Conservation (phyloP, 495 filamentous ascomycete genomes). For the Baudoinia panamericana region DNA sequence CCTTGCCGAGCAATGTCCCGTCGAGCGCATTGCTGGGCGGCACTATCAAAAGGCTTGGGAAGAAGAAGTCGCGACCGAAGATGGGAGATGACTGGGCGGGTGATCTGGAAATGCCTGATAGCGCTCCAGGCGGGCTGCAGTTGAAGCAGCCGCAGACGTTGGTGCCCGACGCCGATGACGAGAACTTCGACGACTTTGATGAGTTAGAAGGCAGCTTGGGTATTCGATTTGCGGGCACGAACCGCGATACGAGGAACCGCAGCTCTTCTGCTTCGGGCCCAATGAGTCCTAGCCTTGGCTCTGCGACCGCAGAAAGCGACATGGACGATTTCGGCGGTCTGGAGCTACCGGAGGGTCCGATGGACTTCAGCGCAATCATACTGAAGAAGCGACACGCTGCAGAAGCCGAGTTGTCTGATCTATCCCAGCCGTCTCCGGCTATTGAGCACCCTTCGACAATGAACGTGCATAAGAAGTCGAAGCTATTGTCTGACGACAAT, state of each 20-base stretch:
- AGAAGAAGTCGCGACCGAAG: conserved; percentile 58
- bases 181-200: conserved; percentile 63
- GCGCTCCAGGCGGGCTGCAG: conserved; percentile 25
- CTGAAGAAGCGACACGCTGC: conserved; percentile 43
- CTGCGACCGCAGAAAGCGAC: conserved; percentile 85
- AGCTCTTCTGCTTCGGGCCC: conserved; percentile 75
- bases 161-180: conserved; percentile 37
- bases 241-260: conserved; percentile 59
- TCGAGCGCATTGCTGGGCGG: conserved; percentile 86
- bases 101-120: conserved; percentile 67
- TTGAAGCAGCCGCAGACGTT: conserved; percentile 36
- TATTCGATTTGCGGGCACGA: conserved; percentile 73
- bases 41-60: conserved; percentile 83
- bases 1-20: conserved; percentile 80
- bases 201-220: conserved; percentile 83
- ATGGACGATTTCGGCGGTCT: conserved; percentile 82
- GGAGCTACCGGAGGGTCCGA: conserved; percentile 64
- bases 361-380: conserved; percentile 66
- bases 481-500: conserved; percentile 33
- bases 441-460: conserved; percentile 32
- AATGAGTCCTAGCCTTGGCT: conserved; percentile 84
- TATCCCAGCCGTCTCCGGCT: conserved; percentile 14
- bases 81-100: conserved; percentile 88
- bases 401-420: conserved; percentile 18
- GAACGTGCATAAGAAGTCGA: conserved; percentile 19